Conservation (phyloP, 83 land plant species). For the Picea abies region DNA sequence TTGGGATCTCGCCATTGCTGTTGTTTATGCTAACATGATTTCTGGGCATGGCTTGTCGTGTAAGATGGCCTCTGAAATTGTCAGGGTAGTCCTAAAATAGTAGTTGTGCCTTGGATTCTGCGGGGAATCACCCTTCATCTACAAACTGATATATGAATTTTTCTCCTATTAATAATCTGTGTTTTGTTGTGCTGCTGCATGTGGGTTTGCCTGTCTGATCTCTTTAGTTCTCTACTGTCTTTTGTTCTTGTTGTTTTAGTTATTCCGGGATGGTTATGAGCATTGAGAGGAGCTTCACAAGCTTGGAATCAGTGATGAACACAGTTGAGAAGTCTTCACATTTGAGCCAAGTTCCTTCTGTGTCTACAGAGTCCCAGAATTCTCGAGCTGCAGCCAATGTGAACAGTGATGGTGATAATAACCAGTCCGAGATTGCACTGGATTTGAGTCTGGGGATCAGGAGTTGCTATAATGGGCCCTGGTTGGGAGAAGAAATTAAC, state of each 20-base stretch:
- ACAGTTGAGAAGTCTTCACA: not conserved
- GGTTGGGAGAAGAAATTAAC: not conserved
- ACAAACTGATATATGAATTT: not conserved
- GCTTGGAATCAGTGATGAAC: slow-evolving; percentile 18
- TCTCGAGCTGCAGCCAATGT: not conserved
- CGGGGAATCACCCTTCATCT: slow-evolving; percentile 4
- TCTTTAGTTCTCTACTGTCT: not conserved
- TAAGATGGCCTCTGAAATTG: slow-evolving; percentile 17
- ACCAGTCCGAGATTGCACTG: slow-evolving; percentile 15
- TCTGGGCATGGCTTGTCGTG: slow-evolving; percentile 20
- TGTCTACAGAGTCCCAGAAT: slow-evolving; percentile 12
- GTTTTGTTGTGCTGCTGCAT: slow-evolving; percentile 3
- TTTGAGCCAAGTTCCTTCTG: slow-evolving; percentile 12
- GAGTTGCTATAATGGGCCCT: not conserved
- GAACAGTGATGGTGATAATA: slow-evolving; percentile 9
- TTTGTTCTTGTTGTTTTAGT: not conserved
- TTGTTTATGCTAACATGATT: slow-evolving; percentile 8
- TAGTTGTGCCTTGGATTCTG: slow-evolving; percentile 7
- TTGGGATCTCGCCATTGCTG: slow-evolving; percentile 14
- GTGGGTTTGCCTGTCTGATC: slow-evolving; percentile 10
- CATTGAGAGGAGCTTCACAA: slow-evolving; percentile 9
- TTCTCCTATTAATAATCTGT: not conserved
- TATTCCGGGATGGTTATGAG: slow-evolving; percentile 1
- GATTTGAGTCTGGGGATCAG: slow-evolving; percentile 18
- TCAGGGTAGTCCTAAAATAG: slow-evolving; percentile 19